phyloP scores from a whole-genome alignment of 2,329 filamentous ascomycete species.

The Fusarium sp. region DNA sequence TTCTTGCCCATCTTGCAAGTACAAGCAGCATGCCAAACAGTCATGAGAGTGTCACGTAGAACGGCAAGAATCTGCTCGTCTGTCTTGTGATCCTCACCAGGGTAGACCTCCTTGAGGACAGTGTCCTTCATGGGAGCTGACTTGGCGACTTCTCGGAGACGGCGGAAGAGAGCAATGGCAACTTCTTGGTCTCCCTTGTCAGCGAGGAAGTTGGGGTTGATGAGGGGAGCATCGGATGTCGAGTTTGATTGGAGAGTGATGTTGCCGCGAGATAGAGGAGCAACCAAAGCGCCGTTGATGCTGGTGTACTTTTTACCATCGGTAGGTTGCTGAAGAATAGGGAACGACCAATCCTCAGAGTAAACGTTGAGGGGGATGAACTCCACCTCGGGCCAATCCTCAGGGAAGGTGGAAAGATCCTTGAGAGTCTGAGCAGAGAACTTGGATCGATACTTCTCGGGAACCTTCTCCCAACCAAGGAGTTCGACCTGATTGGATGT shows the following conservation, averaged over 20 bases:
- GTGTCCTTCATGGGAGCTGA: slow-evolving; percentile 43
- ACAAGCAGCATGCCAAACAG: slow-evolving; percentile 37
- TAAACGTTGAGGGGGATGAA: slow-evolving; percentile 41
- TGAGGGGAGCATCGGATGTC: slow-evolving; percentile 52
- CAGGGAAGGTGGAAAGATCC: slow-evolving; percentile 41
- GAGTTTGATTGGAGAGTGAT: slow-evolving; percentile 54
- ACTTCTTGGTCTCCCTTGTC: slow-evolving; percentile 57
- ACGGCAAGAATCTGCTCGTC: slow-evolving; percentile 56
- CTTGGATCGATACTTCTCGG: slow-evolving; percentile 27
- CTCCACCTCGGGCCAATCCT: slow-evolving; percentile 52
- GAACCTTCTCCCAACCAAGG: slow-evolving; percentile 43
- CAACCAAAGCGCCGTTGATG: slow-evolving; percentile 49
- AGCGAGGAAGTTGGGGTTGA: slow-evolving; percentile 60
- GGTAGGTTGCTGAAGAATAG: slow-evolving; percentile 31
- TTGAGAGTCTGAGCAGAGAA: slow-evolving; percentile 28
- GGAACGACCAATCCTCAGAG: slow-evolving; percentile 33
- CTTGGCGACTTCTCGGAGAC: slow-evolving; percentile 51
- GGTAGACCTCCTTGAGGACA: slow-evolving; percentile 51
- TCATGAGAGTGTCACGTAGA: slow-evolving; percentile 42
- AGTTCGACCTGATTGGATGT: slow-evolving; percentile 42
- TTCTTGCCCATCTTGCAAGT: slow-evolving; percentile 39
- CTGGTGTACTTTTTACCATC: slow-evolving; percentile 39
- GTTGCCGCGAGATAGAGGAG: slow-evolving; percentile 57
- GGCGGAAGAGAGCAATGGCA: slow-evolving; percentile 55
- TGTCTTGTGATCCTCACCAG: slow-evolving; percentile 39